Evolutionary conservation across 192 early-diverging fungal species (phyloP), one percentile per base, ranked within the genome.

Genomic region (Rhizophlyctis rosea): DNA sequence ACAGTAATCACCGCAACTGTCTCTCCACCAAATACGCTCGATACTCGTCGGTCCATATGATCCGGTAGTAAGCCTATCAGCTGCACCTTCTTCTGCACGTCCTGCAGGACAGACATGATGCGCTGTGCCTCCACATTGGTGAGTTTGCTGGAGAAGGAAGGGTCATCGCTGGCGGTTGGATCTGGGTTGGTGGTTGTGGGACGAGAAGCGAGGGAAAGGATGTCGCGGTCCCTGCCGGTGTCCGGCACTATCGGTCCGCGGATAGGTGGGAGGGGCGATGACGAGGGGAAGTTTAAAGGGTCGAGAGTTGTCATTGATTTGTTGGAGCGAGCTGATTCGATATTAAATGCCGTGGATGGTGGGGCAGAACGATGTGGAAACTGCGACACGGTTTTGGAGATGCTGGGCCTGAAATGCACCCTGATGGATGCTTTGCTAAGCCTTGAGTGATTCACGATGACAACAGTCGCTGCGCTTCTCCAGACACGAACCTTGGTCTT

Each of bases 31-130:
- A 83, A 75, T 14, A 79, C 68, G 16, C 73, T 76, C 7, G 62
- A 35, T 24, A 73, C 69, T 34, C 72, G 30, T 25, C 75, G 65
- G 58, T 83, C 81, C 30, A 75, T 65, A 4, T 48, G 55, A 54
- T 83, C 81, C 16, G 77, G 77, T 28, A 83, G 57, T 55, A 79
- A 39, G 3, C 70, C 74, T 7, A 83, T 65, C 4, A 83, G 33
- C 30, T 57, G 34, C 2, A 83, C 71, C 53, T 83, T 83, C 34
- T 62, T 51, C 54, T 81, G 79, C 36, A 76, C 57, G 48, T 83
- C 81, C 57, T 78, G 68, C 60, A 83, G 29, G n/a, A 83, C 81
- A 52, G 77, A 61, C 78, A 83, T 77, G 47, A 83, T 73, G 3
- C 81, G 57, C 55, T 83, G 80, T 2, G 80, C 73, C 53, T 82